A percentile compares a stretch with the other conserved stretches of the same genome.
Evolutionary conservation across 768 basidiomycete species (phyloP).

Genomic region (Boletellus ananiceps): DNA sequence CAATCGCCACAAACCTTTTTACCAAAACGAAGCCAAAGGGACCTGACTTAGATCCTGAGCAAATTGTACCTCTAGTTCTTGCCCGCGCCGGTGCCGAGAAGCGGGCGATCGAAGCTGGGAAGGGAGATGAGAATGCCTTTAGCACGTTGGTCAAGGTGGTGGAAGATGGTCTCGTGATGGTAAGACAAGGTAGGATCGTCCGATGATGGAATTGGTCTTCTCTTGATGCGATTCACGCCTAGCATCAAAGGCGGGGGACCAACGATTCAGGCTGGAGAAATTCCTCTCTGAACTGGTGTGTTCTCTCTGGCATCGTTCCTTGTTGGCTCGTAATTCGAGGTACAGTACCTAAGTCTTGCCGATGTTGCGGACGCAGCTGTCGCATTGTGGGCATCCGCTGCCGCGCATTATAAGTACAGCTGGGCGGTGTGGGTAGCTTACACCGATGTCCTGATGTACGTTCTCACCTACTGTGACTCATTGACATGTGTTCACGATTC

Average conservation of each 20-base stretch:
- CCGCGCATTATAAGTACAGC: slow-evolving; percentile 63
- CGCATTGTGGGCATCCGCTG: slow-evolving; percentile 60
- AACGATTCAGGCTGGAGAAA: slow-evolving; percentile 76
- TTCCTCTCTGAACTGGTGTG: slow-evolving; percentile 73
- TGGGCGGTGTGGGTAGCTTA: slow-evolving; percentile 75
- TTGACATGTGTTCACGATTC: background rate
- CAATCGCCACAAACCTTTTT: slow-evolving; percentile 51
- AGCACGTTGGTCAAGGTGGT: slow-evolving; percentile 52
- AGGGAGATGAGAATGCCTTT: slow-evolving; percentile 49
- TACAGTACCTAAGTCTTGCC: slow-evolving; percentile 43
- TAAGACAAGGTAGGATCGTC: slow-evolving; percentile 47
- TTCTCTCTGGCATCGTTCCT: slow-evolving; percentile 8
- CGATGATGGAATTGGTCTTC: background rate
- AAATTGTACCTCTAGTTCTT: slow-evolving; percentile 58
- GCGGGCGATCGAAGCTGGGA: slow-evolving; percentile 45
- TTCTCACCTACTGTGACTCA: background rate
- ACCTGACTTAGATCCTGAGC: slow-evolving; percentile 49
- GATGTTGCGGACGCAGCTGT: slow-evolving; percentile 53
- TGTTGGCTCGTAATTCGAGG: background rate
- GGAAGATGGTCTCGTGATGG: slow-evolving; percentile 58
- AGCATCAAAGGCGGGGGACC: slow-evolving; percentile 70
- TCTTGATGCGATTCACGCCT: slow-evolving; percentile 2
- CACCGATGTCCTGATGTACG: slow-evolving; percentile 70
- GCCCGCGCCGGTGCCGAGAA: slow-evolving; percentile 64
- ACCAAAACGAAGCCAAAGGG: slow-evolving; percentile 26